Evolutionary conservation across 352 stramenopile genomes (phyloP).

Genomic region (Pseudoperonospora humuli): DNA sequence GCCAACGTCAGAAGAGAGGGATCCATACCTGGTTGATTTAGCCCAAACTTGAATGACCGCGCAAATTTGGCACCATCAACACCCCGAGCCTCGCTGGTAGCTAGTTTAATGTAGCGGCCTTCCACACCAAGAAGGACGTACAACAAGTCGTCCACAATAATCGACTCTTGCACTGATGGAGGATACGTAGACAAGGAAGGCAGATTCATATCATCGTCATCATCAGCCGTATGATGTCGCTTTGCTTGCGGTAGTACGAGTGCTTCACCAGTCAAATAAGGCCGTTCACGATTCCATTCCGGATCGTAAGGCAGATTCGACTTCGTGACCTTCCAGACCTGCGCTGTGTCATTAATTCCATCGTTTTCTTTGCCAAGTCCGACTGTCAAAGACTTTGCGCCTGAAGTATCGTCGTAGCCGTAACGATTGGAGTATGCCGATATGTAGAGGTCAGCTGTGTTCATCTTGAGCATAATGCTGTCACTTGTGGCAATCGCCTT

Average conservation of each 20-base stretch:
- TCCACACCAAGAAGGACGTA: constrained; percentile 77
- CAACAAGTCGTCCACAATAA: constrained; percentile 78
- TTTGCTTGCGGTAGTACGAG: constrained; percentile 47
- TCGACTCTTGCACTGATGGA: constrained; percentile 65
- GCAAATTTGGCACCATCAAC: constrained; percentile 21
- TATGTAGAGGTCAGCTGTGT: constrained; percentile 50
- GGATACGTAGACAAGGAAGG: constrained; percentile 66
- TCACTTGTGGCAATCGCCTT: constrained; percentile 60
- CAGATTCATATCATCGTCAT: constrained; percentile 40
- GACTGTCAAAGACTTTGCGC: constrained; percentile 14
- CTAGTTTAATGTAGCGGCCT: constrained; percentile 74
- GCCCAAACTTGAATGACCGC: constrained; percentile 54
- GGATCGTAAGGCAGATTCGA: constrained; percentile 81
- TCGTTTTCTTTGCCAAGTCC: constrained; percentile 46
- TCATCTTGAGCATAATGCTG: constrained; percentile 66
- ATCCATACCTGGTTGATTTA: constrained; percentile 72
- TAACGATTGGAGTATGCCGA: constrained; percentile 25
- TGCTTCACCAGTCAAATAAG: constrained; percentile 67
- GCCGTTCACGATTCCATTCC: constrained; percentile 74
- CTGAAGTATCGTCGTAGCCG: constrained; percentile 5
- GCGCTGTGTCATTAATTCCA: constrained; percentile 36
- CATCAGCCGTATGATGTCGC: constrained; percentile 30
- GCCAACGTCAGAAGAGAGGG: constrained; percentile 67
- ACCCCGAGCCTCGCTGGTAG: constrained; percentile 34
- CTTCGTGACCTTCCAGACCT: constrained; percentile 83